Conservation (phyloP, 1,284 basidiomycete species). For the Heterobasidion occidentale region DNA sequence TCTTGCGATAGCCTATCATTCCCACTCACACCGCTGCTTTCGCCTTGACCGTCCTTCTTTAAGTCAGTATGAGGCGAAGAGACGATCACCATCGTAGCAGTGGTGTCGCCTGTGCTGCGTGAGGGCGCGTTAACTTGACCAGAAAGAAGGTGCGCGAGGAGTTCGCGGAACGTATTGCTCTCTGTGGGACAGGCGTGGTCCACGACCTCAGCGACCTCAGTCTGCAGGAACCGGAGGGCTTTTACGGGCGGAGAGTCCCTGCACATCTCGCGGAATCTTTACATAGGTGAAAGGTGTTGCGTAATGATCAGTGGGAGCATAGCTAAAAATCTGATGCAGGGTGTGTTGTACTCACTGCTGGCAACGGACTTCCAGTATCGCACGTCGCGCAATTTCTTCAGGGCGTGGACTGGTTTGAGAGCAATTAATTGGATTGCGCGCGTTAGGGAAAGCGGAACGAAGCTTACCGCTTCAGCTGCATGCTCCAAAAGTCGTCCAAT, state of each 20-base stretch:
- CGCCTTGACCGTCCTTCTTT: not conserved
- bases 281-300: slow-evolving; percentile 17
- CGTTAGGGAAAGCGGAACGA: too few relatives aligned
- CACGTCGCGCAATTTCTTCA: slow-evolving; percentile 53
- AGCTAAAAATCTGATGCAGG: not conserved
- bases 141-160: slow-evolving; percentile 61
- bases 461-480: slow-evolving; percentile 54
- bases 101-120: not conserved
- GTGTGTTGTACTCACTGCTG: slow-evolving; percentile 42
- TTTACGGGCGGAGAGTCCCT: slow-evolving; percentile 54
- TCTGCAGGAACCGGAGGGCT: slow-evolving; percentile 65
- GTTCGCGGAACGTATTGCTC: slow-evolving; percentile 58
- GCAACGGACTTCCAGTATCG: slow-evolving; percentile 51
- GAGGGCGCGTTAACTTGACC: slow-evolving; percentile 10
- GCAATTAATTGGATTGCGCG: too few relatives aligned
- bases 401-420: slow-evolving; percentile 36
- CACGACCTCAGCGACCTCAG: slow-evolving; percentile 59
- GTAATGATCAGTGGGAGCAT: not conserved
- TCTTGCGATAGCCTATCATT: slow-evolving; percentile 19
- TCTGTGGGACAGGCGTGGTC: slow-evolving; percentile 51
- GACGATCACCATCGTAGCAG: not conserved
- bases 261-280: slow-evolving; percentile 70
- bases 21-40: not conserved
- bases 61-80: not conserved
- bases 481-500: slow-evolving; percentile 71